Base-by-base conservation (phyloP, 306 rosid species). In the Cicer judaicum region DNA sequence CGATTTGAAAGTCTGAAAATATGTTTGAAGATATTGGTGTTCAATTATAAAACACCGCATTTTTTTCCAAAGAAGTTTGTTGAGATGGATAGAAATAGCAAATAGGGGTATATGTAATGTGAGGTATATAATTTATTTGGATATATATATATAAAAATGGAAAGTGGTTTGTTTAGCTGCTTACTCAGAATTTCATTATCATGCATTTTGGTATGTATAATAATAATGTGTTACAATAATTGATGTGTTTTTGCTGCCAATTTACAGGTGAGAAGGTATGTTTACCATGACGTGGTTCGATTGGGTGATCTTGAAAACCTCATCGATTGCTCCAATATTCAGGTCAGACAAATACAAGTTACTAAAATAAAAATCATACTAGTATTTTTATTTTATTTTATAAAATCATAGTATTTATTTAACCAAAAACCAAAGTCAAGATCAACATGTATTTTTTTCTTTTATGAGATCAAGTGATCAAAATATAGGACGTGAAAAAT, bases 281-380 rank as follows among this genome's bases (percentile, higher is more conserved):
- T 93, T 76, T 93, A 93, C 83, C 98, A 93, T 64, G 90, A 93
- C 56, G 98, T 93, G 46, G 88, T 93, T 77, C 85, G 96, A 72
- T 84, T 91, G 85, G 87, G 83, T 29, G 98, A 93, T 77, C 87
- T 93, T 57, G 97, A 93, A 47, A 91, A 89, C 85, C 96, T 93
- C 78, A 85, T 93, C 46, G 90, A 90, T 80, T 93, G 97, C 70
- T 86, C 98, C 64, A 86, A 72, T 53, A 88, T 91, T 78, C 98
- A 93, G 94, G 98, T 92, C 68, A 62, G 74, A 47, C 67, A 53
- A 73, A 57, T 21, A 10, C 38, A 10, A 56, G 38, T 3, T 18
- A 7, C 11, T 29, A 29, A 24, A 29, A 29, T 29, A 3, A 29
- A 29, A 29, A 29, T 29, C 34, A 29, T 29, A 29, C 5, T 29